These are phyloP conservation scores for Corynespora cassiicola DNA, from an alignment of 2,329 filamentous ascomycete species.

Conservation along the genomic window DNA sequence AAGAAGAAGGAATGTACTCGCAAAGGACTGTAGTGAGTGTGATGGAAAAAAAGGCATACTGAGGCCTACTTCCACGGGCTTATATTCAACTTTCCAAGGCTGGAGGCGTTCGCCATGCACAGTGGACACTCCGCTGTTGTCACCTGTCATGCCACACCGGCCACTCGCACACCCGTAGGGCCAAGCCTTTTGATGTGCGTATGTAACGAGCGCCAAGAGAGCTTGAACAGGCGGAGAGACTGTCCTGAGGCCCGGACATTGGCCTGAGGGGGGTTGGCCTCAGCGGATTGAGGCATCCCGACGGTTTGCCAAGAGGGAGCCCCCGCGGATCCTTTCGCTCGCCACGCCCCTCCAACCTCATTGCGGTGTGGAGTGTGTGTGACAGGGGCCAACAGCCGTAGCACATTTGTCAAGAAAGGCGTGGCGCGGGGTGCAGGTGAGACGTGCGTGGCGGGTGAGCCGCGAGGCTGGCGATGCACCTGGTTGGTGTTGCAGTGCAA, in stretches of 20 bases:
- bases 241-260: conserved; percentile 21
- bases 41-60: conserved; percentile 8
- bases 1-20: conserved; percentile 30
- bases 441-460: neutral
- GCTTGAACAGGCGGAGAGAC: conserved; percentile 26
- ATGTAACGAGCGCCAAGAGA: conserved; percentile 34
- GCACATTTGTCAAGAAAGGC: conserved; percentile 16
- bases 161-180: conserved; percentile 25
- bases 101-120: conserved; percentile 4
- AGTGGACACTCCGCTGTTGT: conserved; percentile 13
- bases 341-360: conserved; percentile 1
- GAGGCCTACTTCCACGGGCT: conserved; percentile 26
- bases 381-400: too few species aligned
- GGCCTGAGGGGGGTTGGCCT: conserved; percentile 17
- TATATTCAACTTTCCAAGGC: conserved; percentile 28
- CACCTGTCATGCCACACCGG: conserved; percentile 24
- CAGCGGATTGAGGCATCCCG: conserved; percentile 26
- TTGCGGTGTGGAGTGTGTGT: too few species aligned
- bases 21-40: conserved; percentile 7
- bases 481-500: conserved; percentile 11
- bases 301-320: conserved; percentile 20
- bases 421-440: neutral
- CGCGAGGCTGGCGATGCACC: conserved; percentile 3
- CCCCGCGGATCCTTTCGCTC: conserved; percentile 11
- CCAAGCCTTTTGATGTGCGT: conserved; percentile 30